A percentile compares a stretch with the other conserved stretches of the same genome.
These are phyloP conservation scores for Labyrinthula sp. DNA, from an alignment of 352 stramenopile species.

Conservation along the genomic window DNA sequence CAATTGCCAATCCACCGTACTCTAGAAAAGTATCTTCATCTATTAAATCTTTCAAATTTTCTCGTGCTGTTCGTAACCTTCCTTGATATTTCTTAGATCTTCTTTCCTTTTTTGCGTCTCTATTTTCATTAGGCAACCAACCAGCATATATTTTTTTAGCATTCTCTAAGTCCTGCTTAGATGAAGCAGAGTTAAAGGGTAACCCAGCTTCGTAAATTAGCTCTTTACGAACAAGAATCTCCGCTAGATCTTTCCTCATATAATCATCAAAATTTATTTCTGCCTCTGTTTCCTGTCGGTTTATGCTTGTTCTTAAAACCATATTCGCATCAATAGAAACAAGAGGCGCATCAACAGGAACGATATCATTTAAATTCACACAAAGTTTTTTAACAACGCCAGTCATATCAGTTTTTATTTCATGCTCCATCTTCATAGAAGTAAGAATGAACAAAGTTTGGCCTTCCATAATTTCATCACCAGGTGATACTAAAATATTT, in stretches of 20 bases:
- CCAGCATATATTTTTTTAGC: too few species aligned
- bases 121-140: too few species aligned
- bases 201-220: too few species aligned
- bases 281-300: too few species aligned
- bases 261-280: too few species aligned
- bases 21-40: slow-evolving; percentile 22
- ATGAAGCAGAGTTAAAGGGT: too few species aligned
- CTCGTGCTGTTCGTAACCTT: slow-evolving; percentile 15
- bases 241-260: too few species aligned
- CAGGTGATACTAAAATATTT: slow-evolving; percentile 7
- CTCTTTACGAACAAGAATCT: too few species aligned
- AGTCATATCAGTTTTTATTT: slow-evolving; percentile 2
- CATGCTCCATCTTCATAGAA: slow-evolving; percentile 30
- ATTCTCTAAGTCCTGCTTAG: too few species aligned
- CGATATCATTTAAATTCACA: slow-evolving; percentile 3
- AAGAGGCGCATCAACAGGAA: slow-evolving; percentile 3
- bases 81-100: too few species aligned
- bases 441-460: slow-evolving; percentile 4
- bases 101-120: too few species aligned
- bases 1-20: slow-evolving; percentile 28
- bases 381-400: slow-evolving; percentile 7
- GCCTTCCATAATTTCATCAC: slow-evolving; percentile 8
- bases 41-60: slow-evolving; percentile 18
- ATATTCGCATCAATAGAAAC: slow-evolving; percentile 2
- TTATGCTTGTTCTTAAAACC: too few species aligned